phyloP scores from a whole-genome alignment of 2,329 filamentous ascomycete genomes.

The Aspergillus sp. region DNA sequence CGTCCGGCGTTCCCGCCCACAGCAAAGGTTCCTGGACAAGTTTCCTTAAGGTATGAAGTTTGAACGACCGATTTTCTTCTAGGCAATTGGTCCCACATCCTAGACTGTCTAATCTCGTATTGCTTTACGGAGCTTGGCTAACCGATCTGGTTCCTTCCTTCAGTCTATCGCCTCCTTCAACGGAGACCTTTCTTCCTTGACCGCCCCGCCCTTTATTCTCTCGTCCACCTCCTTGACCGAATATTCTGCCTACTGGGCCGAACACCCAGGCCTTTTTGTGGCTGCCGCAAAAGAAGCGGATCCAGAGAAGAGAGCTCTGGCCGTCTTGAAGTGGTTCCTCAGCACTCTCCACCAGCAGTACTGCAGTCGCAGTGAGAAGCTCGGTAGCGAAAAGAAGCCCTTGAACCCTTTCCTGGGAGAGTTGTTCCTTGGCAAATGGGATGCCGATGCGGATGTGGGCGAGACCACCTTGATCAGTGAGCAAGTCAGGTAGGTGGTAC shows the following conservation, averaged over 20 bases:
- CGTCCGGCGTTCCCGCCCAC: conserved; percentile 41
- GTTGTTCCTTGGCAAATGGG: conserved; percentile 90
- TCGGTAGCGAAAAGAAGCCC: conserved; percentile 95
- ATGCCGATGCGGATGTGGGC: conserved; percentile 67
- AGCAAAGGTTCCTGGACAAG: conserved; percentile 52
- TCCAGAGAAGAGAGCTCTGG: conserved; percentile 75
- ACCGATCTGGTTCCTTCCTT: conserved; percentile 9
- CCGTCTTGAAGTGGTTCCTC: conserved; percentile 96
- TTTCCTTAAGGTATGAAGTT: conserved; percentile 47
- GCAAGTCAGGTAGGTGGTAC: conserved; percentile 69
- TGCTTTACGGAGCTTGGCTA: background rate
- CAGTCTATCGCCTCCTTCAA: conserved; percentile 77
- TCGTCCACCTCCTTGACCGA: conserved; percentile 77
- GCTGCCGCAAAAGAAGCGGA: conserved; percentile 79
- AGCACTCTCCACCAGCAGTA: conserved; percentile 89
- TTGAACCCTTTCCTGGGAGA: conserved; percentile 95
- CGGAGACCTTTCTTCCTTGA: conserved; percentile 77
- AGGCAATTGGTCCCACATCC: background rate
- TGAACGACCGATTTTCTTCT: background rate
- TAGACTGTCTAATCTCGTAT: background rate
- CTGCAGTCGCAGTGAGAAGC: conserved; percentile 71
- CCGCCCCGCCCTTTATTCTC: conserved; percentile 80
- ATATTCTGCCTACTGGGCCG: conserved; percentile 81
- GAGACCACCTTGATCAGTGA: conserved; percentile 87
- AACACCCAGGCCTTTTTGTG: conserved; percentile 75